Evolutionary conservation across 768 basidiomycete species (phyloP), one percentile per base, ranked within the genome.

Genomic region (Tephrocybe sp.): DNA sequence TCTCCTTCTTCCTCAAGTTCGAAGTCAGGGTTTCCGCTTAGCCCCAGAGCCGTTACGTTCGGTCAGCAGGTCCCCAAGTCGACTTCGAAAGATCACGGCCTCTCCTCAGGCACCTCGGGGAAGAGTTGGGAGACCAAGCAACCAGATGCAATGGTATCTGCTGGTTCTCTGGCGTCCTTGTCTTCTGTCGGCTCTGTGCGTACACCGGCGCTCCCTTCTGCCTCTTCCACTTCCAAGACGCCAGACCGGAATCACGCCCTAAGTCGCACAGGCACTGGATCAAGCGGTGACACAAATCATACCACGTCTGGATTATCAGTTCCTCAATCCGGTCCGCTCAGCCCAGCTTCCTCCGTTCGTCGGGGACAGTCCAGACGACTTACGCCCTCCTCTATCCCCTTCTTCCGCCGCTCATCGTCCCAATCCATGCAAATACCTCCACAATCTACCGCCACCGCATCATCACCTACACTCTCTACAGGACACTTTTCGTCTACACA

Each of bases 331-430:
- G 80, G 76, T 14, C 85, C 89, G 17, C 78, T 89, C 20, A 91
- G 88, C 59, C 90, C 90, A 26, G 75, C 84, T 17, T 77, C 83
- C 15, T 89, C 88, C 14, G 67, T 85, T 37, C 81, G 84, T 46
- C 82, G 86, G 34, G 78, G 80, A 24, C 83, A 85, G 51, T 84
- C 84, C 17, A 93, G 86, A 66, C 85, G 93, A 52, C 80, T 93
- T 40, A 94, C 93, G 1, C 93, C 93, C 1, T 93, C 91, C 23
- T 90, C 91, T 12, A 96, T 96, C 53, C 93, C 93, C 2, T 96
- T 96, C 71, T 95, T 96, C 74, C 83, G 91, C 38, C 86, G 93
- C 30, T 93, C 92, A 7, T 90, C 90, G 23, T 94, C 93, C 6
- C 89, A 93, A 62, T 90, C 88, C 12, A 86, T 90, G 79, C 86